Conservation (phyloP, 257 asterid genomes). For the Solanum ossicruentum region DNA sequence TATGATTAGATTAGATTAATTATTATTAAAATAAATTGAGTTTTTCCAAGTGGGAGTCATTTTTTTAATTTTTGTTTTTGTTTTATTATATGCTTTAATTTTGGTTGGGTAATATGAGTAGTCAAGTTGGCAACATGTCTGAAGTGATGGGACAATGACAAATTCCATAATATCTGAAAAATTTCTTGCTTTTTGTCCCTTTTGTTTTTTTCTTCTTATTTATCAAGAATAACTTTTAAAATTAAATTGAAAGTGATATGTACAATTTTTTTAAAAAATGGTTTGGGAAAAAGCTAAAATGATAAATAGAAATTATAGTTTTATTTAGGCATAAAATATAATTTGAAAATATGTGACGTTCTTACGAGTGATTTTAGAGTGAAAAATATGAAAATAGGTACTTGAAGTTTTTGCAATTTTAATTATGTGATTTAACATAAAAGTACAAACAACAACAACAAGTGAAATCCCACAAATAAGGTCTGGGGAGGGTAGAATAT, state of each 20-base stretch:
- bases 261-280: too few relatives aligned
- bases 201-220: background rate
- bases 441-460: too few relatives aligned
- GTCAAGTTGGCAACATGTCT: conserved; percentile 9
- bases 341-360: background rate
- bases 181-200: background rate
- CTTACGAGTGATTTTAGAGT: background rate
- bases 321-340: background rate
- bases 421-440: too few relatives aligned
- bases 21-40: background rate
- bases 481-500: too few relatives aligned
- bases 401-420: too few relatives aligned
- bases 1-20: background rate
- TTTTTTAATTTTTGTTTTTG: background rate
- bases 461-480: too few relatives aligned
- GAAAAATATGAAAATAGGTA: too few relatives aligned
- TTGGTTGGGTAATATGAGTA: background rate
- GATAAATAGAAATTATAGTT: too few relatives aligned
- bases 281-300: too few relatives aligned
- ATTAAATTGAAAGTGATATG: too few relatives aligned
- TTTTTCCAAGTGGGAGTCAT: background rate
- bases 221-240: background rate
- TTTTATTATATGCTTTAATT: background rate
- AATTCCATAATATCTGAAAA: background rate
- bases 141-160: conserved; percentile 6